Conservation (phyloP, 1,139 yeast genomes). For the Yamadazyma jaroonii region DNA sequence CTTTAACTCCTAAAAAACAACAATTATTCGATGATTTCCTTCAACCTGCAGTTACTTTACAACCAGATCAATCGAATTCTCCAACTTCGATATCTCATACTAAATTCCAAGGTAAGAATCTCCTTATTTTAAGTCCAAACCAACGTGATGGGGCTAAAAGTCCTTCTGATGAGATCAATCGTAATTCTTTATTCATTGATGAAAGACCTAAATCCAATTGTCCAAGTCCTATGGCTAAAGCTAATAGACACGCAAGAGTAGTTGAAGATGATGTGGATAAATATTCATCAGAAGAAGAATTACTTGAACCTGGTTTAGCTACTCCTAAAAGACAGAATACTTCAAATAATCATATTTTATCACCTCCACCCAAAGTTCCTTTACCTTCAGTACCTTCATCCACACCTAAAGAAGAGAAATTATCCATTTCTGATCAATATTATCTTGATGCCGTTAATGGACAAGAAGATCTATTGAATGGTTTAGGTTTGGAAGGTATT, state of each 20-base stretch:
- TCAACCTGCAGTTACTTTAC: conserved; percentile 15
- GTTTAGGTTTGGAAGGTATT: conserved; percentile 42
- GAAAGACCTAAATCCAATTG: conserved; percentile 23
- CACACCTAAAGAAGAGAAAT: conserved; percentile 8
- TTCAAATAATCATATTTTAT: conserved; percentile 12
- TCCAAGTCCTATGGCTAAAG: conserved; percentile 44
- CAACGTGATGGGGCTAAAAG: conserved; percentile 19
- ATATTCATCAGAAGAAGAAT: conserved; percentile 4
- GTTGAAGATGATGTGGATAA: conserved; percentile 30
- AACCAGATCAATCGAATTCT: conserved; percentile 3
- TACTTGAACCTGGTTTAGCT: conserved; percentile 10
- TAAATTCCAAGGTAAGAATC: conserved; percentile 27
- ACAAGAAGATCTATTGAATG: conserved; percentile 26
- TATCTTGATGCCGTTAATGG: conserved; percentile 14
- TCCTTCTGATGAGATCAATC: conserved; percentile 7
- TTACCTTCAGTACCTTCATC: conserved; percentile 21
- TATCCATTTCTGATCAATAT: conserved; percentile 13
- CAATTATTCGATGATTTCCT: conserved; percentile 3
- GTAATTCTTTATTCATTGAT: conserved; percentile 16
- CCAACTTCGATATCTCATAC: conserved; percentile 15
- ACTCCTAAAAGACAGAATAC: conserved; percentile 19
- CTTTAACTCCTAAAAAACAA: conserved; percentile 1
- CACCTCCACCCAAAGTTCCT: conserved; percentile 38
- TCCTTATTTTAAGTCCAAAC: conserved; percentile 41
- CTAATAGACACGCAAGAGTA: conserved; percentile 47